These are phyloP conservation scores for Lactuca sativa DNA, from an alignment of 129 eudicot genomes.

Conservation along the genomic window DNA sequence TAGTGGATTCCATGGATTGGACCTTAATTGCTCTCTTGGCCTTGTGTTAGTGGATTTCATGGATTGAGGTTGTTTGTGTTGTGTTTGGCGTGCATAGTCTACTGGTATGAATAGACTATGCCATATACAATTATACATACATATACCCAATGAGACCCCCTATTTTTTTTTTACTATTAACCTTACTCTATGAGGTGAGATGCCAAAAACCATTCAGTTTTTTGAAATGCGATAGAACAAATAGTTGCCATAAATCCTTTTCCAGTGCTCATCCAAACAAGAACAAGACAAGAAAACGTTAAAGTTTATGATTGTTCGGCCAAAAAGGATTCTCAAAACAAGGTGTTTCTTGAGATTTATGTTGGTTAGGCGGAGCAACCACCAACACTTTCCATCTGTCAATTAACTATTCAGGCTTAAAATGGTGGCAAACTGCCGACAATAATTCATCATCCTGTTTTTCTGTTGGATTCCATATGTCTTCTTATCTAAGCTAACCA, in stretches of 20 bases:
- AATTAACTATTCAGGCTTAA: conserved; percentile 12
- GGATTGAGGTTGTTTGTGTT: too few relatives aligned
- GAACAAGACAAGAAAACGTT: conserved; percentile 25
- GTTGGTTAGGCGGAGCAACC: conserved; percentile 41
- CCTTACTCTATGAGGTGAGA: too few relatives aligned
- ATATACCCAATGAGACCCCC: too few relatives aligned
- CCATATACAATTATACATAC: too few relatives aligned
- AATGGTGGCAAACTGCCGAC: conserved; percentile 3
- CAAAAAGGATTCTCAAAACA: conserved; percentile 17
- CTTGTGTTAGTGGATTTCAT: too few relatives aligned
- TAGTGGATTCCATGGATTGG: too few relatives aligned
- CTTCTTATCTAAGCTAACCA: conserved; percentile 15
- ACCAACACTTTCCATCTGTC: conserved; percentile 37
- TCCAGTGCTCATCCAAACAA: conserved; percentile 27
- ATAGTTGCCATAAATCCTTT: conserved; percentile 21
- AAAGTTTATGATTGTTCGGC: conserved; percentile 25
- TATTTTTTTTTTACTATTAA: too few relatives aligned
- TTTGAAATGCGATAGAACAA: conserved; percentile 26
- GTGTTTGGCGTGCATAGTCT: too few relatives aligned
- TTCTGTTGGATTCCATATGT: conserved; percentile 15
- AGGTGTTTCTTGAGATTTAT: conserved; percentile 36
- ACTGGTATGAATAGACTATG: too few relatives aligned
- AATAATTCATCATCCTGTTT: background rate
- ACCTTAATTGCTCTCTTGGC: too few relatives aligned
- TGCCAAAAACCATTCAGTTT: background rate